Evolutionary conservation across 441 rosid species (phyloP).

Genomic region (Erysimum pusillum): DNA sequence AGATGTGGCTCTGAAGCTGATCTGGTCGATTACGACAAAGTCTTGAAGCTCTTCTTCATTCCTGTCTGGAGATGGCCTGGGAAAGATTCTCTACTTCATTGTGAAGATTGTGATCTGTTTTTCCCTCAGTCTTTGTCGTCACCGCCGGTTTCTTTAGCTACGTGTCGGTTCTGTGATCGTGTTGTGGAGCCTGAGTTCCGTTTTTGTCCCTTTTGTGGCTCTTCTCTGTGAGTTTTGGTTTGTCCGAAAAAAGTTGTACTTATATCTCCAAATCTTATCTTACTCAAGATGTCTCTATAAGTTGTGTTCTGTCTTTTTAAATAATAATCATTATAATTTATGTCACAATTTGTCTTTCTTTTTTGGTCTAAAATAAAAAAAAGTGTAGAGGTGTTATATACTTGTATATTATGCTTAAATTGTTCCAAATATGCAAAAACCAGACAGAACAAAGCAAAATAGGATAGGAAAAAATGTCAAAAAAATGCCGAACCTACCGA

Average conservation of each 20-base stretch:
- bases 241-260: background rate
- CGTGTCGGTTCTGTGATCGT: constrained; percentile 68
- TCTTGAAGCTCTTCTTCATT: constrained; percentile 80
- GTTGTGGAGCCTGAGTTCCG: constrained; percentile 62
- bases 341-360: no score
- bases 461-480: no score
- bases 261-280: background rate
- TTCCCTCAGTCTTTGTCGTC: constrained; percentile 59
- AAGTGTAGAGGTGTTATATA: no score
- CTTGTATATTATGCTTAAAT: no score
- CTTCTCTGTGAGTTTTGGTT: constrained; percentile 52
- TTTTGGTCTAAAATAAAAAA: no score
- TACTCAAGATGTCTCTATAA: background rate
- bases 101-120: constrained; percentile 68
- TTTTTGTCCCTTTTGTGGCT: constrained; percentile 84
- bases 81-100: constrained; percentile 63
- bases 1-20: constrained; percentile 78
- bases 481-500: rapidly evolving
- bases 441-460: no score
- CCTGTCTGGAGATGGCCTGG: constrained; percentile 90
- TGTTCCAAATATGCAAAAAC: no score
- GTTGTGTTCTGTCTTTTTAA: background rate
- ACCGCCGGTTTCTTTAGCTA: constrained; percentile 41
- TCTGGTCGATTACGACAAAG: constrained; percentile 86
- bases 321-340: background rate